Evolutionary conservation across 495 filamentous ascomycete genomes (phyloP).

Genomic region (Bombardia bombarda): DNA sequence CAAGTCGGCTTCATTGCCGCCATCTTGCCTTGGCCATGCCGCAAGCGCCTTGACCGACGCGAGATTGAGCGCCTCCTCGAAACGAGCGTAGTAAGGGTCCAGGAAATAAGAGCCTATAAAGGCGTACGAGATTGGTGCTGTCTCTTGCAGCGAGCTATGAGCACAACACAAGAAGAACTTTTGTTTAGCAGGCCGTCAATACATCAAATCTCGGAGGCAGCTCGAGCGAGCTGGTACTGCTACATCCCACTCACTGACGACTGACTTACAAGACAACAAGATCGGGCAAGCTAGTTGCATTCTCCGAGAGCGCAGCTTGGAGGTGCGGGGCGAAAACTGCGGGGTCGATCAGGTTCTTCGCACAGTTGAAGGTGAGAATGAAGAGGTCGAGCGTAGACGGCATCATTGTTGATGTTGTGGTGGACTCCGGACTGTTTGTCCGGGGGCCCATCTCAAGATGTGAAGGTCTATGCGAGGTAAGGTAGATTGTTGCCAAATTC

Average conservation of each 20-base stretch:
- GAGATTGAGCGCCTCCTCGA: slow-evolving; percentile 59
- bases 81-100: slow-evolving; percentile 62
- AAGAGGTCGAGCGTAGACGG: slow-evolving; percentile 48
- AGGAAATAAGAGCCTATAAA: slow-evolving; percentile 83
- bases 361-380: slow-evolving; percentile 88
- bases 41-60: slow-evolving; percentile 39
- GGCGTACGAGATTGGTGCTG: slow-evolving; percentile 72
- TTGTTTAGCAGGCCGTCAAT: not conserved
- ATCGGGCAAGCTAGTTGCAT: slow-evolving; percentile 47
- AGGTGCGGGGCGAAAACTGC: slow-evolving; percentile 62
- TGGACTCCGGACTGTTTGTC: not conserved
- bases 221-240: too few species aligned
- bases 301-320: slow-evolving; percentile 55
- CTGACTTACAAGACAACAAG: slow-evolving; percentile 52
- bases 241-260: not conserved
- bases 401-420: slow-evolving; percentile 14
- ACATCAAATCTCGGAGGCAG: not conserved
- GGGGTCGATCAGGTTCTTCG: slow-evolving; percentile 53
- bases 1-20: not conserved
- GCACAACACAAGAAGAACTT: not conserved
- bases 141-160: slow-evolving; percentile 70
- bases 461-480: too few species aligned
- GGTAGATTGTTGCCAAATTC: too few species aligned
- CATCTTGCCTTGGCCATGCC: slow-evolving; percentile 4
- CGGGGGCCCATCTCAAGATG: slow-evolving; percentile 4